Base-by-base conservation (phyloP, 2,329 filamentous ascomycete species). In the Penicillium sp. region DNA sequence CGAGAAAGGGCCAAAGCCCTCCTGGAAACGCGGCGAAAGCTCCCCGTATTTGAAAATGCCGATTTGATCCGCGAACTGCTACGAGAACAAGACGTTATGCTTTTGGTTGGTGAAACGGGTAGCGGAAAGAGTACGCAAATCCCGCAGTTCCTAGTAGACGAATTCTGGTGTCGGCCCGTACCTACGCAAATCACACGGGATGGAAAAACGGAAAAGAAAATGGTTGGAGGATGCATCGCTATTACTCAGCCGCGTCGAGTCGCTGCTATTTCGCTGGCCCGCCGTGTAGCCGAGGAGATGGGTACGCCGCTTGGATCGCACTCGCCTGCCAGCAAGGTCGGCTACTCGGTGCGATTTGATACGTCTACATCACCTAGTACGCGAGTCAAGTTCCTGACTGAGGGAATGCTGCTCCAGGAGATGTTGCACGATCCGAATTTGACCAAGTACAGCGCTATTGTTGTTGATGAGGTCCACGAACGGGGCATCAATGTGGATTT, bases 381-480 rank as follows among this genome's bases (percentile, higher is more conserved):
- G 4, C 87, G 83, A 67, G 88, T 99, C 75, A 97, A 97, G 69
- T 99, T 91, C 66, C 78, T 99, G 60, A 99, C 94, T 0, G 95
- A 99, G 73, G 94, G 94, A 66, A 97, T 96, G 87, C 80, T 99
- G 49, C 80, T 99, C 14, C 92, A 97, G 71, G 95, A 99, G 73
- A 88, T 99, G 73, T 75, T 99, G 57, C 83, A 88, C 50, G 94
- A 99, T 71, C 90, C 90, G 1, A 81, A 87, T 67, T 80, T 99
- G 67, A 84, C 83, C 31, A 86, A 90, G 69, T 99, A 99, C 70
- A 96, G 91, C 67, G 91, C 88, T 4, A 82, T 99, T 0, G 82
- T 99, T 17, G 90, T 99, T 8, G 94, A 99, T 74, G 94, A 99
- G 73, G 94, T 99, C 12, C 94, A 99, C 77, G 94, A 99, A 77